A percentile compares a stretch with the other conserved stretches of the same genome.
phyloP scores from a whole-genome alignment of 2,329 filamentous ascomycete genomes.

The Monilinia laxa region DNA sequence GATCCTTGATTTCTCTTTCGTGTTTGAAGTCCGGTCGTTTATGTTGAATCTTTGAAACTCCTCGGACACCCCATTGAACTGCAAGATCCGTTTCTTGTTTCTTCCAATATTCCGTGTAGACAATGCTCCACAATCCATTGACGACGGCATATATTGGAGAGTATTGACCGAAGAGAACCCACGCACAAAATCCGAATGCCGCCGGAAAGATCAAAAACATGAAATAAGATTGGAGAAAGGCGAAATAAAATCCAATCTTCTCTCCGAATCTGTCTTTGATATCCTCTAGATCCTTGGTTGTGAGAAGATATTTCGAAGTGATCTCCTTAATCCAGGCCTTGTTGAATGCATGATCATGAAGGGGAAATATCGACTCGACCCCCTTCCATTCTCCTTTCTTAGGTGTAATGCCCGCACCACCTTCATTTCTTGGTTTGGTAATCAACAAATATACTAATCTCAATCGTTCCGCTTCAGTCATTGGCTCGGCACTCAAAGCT shows the following conservation, averaged over 20 bases:
- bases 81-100: constrained; percentile 84
- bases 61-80: constrained; percentile 84
- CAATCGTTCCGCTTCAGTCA: constrained; percentile 85
- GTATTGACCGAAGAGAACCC: constrained; percentile 81
- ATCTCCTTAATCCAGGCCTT: constrained; percentile 72
- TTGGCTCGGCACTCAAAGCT: constrained; percentile 68
- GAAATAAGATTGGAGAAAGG: constrained; percentile 90
- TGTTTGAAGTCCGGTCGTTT: constrained; percentile 76
- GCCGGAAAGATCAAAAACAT: constrained; percentile 81
- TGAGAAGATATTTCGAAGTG: constrained; percentile 68
- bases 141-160: constrained; percentile 77
- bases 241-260: constrained; percentile 91
- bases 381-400: constrained; percentile 68
- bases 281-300: constrained; percentile 64
- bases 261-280: constrained; percentile 79
- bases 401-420: constrained; percentile 75
- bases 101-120: constrained; percentile 97
- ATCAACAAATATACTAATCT: constrained; percentile 86
- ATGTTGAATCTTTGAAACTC: constrained; percentile 77
- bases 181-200: constrained; percentile 71
- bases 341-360: constrained; percentile 77
- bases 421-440: constrained; percentile 68
- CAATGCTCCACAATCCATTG: constrained; percentile 80
- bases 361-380: constrained; percentile 71
- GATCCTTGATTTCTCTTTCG: constrained; percentile 74